Conservation (phyloP, 148 eudicot genomes). For the Chenopodium suecicum region DNA sequence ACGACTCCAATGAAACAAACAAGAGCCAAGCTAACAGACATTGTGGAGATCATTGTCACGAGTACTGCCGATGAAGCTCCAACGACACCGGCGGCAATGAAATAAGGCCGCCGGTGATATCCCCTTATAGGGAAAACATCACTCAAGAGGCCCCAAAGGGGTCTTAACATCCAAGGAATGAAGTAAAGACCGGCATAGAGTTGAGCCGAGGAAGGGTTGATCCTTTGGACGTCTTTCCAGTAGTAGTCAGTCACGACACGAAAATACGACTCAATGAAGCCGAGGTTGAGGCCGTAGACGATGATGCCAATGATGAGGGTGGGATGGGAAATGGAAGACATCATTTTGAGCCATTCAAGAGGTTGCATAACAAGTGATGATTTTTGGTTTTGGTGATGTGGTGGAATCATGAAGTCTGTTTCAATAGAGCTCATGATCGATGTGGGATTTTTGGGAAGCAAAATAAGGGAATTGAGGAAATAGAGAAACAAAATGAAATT, state of each 20-base stretch:
- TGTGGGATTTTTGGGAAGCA: neutral
- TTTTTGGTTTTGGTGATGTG: neutral
- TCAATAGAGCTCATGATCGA: conserved; percentile 7
- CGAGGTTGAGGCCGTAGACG: conserved; percentile 55
- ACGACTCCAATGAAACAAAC: conserved; percentile 42
- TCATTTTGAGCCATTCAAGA: conserved; percentile 34
- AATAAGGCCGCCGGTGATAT: conserved; percentile 48
- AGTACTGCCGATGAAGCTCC: conserved; percentile 39
- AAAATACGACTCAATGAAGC: conserved; percentile 51
- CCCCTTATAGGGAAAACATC: conserved; percentile 59
- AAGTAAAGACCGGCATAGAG: conserved; percentile 49
- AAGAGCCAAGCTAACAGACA: conserved; percentile 40
- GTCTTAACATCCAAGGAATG: conserved; percentile 68
- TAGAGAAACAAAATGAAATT: too few relatives aligned
- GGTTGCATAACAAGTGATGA: conserved; percentile 21
- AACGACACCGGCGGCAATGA: conserved; percentile 40
- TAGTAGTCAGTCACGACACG: conserved; percentile 57
- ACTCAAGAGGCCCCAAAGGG: conserved; percentile 63
- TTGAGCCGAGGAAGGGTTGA: conserved; percentile 48
- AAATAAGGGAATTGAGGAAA: neutral
- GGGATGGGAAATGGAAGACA: conserved; percentile 32
- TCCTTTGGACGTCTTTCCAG: conserved; percentile 62
- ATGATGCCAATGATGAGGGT: conserved; percentile 46
- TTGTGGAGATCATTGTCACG: conserved; percentile 27
- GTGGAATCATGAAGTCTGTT: neutral